Evolutionary conservation across 495 filamentous ascomycete species (phyloP).

Genomic region (Daldinia childiae): DNA sequence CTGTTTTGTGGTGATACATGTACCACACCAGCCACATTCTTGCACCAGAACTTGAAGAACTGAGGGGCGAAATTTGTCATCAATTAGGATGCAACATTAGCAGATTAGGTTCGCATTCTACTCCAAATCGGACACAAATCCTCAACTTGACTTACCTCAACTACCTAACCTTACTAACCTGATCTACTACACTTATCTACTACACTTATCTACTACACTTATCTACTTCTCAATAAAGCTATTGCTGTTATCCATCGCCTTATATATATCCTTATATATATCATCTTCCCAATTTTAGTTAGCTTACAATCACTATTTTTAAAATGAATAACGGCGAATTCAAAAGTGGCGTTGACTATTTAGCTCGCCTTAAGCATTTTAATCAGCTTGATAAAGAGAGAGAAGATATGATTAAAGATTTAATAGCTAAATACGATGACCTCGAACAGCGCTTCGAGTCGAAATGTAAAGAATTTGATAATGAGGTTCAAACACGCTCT

Average conservation of each 20-base stretch:
- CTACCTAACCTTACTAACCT: neutral
- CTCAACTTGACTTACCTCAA: neutral
- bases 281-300: neutral
- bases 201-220: neutral
- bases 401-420: conserved; percentile 32
- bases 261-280: neutral
- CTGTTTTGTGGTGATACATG: neutral
- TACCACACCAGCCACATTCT: neutral
- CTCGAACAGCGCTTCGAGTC: conserved; percentile 29
- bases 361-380: conserved; percentile 30
- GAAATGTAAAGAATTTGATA: conserved; percentile 29
- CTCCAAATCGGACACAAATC: neutral
- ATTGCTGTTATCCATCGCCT: neutral
- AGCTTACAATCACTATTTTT: neutral
- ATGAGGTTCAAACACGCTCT: conserved; percentile 24
- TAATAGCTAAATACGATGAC: conserved; percentile 23
- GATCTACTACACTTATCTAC: neutral
- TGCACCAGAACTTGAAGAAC: neutral
- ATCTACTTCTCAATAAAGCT: neutral
- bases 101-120: neutral
- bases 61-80: conserved; percentile 1
- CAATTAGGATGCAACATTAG: neutral
- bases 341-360: conserved; percentile 13
- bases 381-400: conserved; percentile 26
- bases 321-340: conserved; percentile 23